Conservation (phyloP, 2,329 filamentous ascomycete genomes). For the Cladosporium sp. region DNA sequence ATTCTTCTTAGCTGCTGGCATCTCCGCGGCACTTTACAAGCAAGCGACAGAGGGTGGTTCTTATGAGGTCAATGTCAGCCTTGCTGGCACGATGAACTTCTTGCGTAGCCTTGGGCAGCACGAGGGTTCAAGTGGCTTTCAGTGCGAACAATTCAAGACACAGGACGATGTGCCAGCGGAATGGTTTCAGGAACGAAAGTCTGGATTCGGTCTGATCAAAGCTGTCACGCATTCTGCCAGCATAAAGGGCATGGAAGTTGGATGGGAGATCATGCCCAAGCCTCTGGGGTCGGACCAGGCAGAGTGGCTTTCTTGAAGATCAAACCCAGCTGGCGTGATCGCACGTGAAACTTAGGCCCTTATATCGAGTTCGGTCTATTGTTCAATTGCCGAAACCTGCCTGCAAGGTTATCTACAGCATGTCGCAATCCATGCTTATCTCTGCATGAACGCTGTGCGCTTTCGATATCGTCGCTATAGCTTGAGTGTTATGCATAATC, state of each 20-base stretch:
- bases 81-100: conserved; percentile 60
- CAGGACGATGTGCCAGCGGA: conserved; percentile 23
- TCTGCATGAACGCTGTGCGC: not conserved
- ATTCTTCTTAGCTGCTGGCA: conserved; percentile 57
- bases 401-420: not conserved
- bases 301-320: conserved; percentile 22
- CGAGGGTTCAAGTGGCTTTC: conserved; percentile 48
- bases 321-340: not conserved
- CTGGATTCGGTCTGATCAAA: conserved; percentile 51
- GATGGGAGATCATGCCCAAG: conserved; percentile 57
- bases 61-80: conserved; percentile 57
- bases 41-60: conserved; percentile 49
- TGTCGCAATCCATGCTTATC: not conserved
- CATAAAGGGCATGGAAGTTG: conserved; percentile 49
- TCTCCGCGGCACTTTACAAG: conserved; percentile 55
- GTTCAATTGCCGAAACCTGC: not conserved
- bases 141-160: conserved; percentile 34
- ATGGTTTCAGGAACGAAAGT: conserved; percentile 50
- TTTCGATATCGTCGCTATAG: not conserved
- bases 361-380: not conserved
- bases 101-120: conserved; percentile 58
- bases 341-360: not conserved
- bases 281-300: conserved; percentile 51
- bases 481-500: not conserved
- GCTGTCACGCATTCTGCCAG: conserved; percentile 53